Evolutionary conservation across 306 rosid genomes (phyloP).

Genomic region (Castanea crenata): DNA sequence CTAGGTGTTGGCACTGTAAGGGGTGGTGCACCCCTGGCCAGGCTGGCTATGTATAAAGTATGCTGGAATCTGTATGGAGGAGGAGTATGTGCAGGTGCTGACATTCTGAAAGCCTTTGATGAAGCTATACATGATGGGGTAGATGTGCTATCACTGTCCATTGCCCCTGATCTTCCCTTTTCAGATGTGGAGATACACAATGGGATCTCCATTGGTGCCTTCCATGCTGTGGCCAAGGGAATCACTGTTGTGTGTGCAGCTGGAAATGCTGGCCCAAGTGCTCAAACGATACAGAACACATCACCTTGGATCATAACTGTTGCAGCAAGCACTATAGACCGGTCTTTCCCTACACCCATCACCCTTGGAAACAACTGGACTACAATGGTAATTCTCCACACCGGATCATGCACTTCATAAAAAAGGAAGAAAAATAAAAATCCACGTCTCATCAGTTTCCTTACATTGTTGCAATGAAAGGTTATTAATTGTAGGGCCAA

Average conservation of each 20-base stretch:
- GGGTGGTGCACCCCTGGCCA: slow-evolving; percentile 52
- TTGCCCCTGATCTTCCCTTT: slow-evolving; percentile 32
- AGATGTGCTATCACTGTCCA: slow-evolving; percentile 43
- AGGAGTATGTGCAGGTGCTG: slow-evolving; percentile 33
- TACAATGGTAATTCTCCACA: slow-evolving; percentile 29
- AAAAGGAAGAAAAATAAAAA: background rate
- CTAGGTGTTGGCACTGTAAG: slow-evolving; percentile 40
- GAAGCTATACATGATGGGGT: slow-evolving; percentile 53
- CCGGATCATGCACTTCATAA: background rate
- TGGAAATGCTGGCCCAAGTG: slow-evolving; percentile 42
- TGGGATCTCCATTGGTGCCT: slow-evolving; percentile 39
- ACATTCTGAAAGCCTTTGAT: slow-evolving; percentile 49
- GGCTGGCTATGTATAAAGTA: slow-evolving; percentile 49
- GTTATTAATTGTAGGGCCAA: slow-evolving; percentile 30
- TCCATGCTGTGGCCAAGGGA: slow-evolving; percentile 49
- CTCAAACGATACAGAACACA: slow-evolving; percentile 36
- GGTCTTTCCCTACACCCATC: slow-evolving; percentile 46
- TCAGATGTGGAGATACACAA: slow-evolving; percentile 31
- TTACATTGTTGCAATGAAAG: background rate
- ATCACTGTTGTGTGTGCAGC: slow-evolving; percentile 41
- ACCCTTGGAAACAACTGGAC: slow-evolving; percentile 47
- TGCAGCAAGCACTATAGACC: slow-evolving; percentile 44
- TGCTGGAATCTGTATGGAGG: slow-evolving; percentile 43
- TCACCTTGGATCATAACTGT: slow-evolving; percentile 49
- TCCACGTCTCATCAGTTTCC: background rate